A percentile compares a stretch with the other conserved stretches of the same genome.
Evolutionary conservation across 192 early-diverging fungal genomes (phyloP).

Genomic region (Rhizoclosmatium sp.): DNA sequence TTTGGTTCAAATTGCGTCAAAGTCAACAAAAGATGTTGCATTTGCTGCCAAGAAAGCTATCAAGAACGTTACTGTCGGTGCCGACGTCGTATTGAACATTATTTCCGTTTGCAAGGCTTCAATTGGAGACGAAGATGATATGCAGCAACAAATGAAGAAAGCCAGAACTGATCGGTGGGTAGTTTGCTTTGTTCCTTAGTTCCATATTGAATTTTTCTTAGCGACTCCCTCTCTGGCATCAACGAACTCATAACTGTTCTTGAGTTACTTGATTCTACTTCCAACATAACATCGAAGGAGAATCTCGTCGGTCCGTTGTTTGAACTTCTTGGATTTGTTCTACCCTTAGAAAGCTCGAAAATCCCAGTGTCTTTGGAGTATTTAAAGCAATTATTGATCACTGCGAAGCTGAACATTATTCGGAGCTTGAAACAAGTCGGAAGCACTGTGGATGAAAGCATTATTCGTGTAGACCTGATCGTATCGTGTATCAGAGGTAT

Average conservation of each 20-base stretch:
- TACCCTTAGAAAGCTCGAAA: conserved; percentile 42
- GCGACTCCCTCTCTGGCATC: conserved; percentile 20
- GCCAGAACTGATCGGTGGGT: conserved; percentile 9
- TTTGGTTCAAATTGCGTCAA: conserved; percentile 24
- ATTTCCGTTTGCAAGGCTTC: conserved; percentile 17
- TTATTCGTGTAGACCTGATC: conserved; percentile 83
- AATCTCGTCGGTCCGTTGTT: conserved; percentile 75
- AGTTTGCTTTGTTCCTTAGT: not conserved
- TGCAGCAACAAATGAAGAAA: conserved; percentile 17
- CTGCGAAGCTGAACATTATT: conserved; percentile 54
- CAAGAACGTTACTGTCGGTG: not conserved
- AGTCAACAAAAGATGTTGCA: not conserved
- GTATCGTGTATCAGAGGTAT: conserved; percentile 79
- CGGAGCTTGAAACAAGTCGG: conserved; percentile 38
- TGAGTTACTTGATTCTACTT: conserved; percentile 78
- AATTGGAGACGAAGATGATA: not conserved
- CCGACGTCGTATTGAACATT: conserved; percentile 19
- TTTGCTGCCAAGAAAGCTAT: conserved; percentile 9
- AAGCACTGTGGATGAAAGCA: conserved; percentile 61
- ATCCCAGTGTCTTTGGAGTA: conserved; percentile 78
- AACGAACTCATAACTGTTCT: conserved; percentile 57
- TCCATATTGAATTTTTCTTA: not conserved
- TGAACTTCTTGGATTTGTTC: conserved; percentile 70
- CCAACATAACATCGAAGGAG: conserved; percentile 53
- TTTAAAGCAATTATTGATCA: conserved; percentile 85